Evolutionary conservation across 495 filamentous ascomycete species (phyloP).

Genomic region (Aspergillus olivimuriae): DNA sequence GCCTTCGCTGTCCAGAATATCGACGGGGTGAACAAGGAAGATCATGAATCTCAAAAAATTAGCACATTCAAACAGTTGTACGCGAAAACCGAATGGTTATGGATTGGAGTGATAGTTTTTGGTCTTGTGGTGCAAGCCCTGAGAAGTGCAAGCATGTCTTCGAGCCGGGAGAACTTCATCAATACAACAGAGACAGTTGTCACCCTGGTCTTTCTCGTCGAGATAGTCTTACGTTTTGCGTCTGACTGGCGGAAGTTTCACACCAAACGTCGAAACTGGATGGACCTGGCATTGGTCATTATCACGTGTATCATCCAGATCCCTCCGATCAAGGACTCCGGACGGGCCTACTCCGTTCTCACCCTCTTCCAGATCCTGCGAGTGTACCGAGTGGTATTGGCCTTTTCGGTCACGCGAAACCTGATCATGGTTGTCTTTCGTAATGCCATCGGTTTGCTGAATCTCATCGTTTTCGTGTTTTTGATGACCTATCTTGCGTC

Average conservation of each 20-base stretch:
- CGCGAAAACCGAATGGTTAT: slow-evolving; percentile 66
- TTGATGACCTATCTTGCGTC: slow-evolving; percentile 89
- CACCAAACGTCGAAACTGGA: slow-evolving; percentile 61
- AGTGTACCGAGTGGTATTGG: slow-evolving; percentile 86
- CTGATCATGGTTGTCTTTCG: slow-evolving; percentile 83
- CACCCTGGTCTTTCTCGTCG: slow-evolving; percentile 70
- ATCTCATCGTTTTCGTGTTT: slow-evolving; percentile 93
- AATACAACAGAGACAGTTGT: slow-evolving; percentile 67
- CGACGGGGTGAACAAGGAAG: slow-evolving; percentile 31
- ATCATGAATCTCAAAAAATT: slow-evolving; percentile 29
- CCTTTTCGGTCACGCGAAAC: slow-evolving; percentile 76
- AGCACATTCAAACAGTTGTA: slow-evolving; percentile 63
- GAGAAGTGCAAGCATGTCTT: slow-evolving; percentile 67
- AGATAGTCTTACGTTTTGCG: slow-evolving; percentile 75
- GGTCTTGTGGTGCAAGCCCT: slow-evolving; percentile 69
- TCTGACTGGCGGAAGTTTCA: slow-evolving; percentile 78
- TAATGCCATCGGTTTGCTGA: slow-evolving; percentile 85
- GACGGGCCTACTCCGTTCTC: slow-evolving; percentile 77
- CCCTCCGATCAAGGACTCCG: slow-evolving; percentile 69
- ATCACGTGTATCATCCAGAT: slow-evolving; percentile 82
- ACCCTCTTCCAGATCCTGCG: slow-evolving; percentile 91
- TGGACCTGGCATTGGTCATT: slow-evolving; percentile 73
- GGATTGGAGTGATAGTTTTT: slow-evolving; percentile 73
- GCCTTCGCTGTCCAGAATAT: slow-evolving; percentile 80
- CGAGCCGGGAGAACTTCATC: slow-evolving; percentile 47